Conservation (phyloP, 2,329 filamentous ascomycete species). For the Colletotrichum horii region DNA sequence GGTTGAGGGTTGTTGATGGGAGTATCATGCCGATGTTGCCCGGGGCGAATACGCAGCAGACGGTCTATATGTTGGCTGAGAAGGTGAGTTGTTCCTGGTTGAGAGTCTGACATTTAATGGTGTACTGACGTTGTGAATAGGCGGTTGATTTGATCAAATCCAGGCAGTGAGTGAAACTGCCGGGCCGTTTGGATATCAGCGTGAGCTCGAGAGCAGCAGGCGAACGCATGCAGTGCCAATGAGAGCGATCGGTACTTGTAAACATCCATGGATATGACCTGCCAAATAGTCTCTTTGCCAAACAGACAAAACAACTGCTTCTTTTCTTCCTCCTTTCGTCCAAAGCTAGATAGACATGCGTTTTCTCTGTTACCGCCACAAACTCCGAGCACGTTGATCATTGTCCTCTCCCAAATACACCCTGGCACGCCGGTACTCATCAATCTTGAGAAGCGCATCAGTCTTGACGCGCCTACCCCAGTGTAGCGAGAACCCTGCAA, state of each 20-base stretch:
- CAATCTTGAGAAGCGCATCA: not conserved
- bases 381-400: not conserved
- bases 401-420: too few relatives aligned
- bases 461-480: not conserved
- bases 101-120: accelerated
- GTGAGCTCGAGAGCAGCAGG: not conserved
- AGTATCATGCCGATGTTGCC: conserved; percentile 25
- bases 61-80: conserved; percentile 24
- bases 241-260: not conserved
- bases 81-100: not conserved
- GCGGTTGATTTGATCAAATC: not conserved
- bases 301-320: not conserved
- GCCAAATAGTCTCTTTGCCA: not conserved
- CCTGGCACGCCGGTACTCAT: too few relatives aligned
- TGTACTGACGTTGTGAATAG: not conserved
- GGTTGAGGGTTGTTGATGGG: conserved; percentile 22
- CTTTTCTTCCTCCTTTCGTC: not conserved
- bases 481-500: accelerated
- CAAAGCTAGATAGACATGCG: not conserved
- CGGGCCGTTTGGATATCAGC: accelerated
- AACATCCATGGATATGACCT: not conserved
- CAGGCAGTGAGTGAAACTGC: not conserved
- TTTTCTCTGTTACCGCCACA: accelerated
- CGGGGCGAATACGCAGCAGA: conserved; percentile 26
- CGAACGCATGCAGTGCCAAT: not conserved